These are phyloP conservation scores for Podosphaera aphanis DNA, from an alignment of 2,329 filamentous ascomycete species.

Conservation along the genomic window DNA sequence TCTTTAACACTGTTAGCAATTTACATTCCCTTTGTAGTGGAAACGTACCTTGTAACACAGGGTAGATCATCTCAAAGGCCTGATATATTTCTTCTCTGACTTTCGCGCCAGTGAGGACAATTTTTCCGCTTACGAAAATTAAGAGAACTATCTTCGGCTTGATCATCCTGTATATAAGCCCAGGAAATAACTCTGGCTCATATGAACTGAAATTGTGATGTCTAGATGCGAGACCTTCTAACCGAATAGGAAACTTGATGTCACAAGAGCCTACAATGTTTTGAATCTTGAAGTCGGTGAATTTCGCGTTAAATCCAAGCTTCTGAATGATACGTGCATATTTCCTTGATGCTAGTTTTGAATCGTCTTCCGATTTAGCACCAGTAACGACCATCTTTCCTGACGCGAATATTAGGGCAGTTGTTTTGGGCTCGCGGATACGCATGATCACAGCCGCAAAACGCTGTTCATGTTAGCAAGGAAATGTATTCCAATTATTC, in stretches of 20 bases:
- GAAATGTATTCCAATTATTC: slow-evolving; percentile 15
- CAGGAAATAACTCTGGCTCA: slow-evolving; percentile 93
- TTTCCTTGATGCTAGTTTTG: slow-evolving; percentile 87
- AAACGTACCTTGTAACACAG: slow-evolving; percentile 61
- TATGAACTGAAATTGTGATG: slow-evolving; percentile 99
- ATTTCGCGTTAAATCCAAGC: slow-evolving; percentile 97
- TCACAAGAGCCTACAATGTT: slow-evolving; percentile 98
- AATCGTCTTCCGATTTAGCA: slow-evolving; percentile 94
- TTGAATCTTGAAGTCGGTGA: slow-evolving; percentile 99
- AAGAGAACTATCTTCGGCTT: slow-evolving; percentile 97
- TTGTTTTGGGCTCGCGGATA: slow-evolving; percentile 97
- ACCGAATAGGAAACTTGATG: slow-evolving; percentile 95
- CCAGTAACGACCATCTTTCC: slow-evolving; percentile 99
- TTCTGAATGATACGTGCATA: slow-evolving; percentile 99
- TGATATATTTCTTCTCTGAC: slow-evolving; percentile 96
- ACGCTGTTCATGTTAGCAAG: slow-evolving; percentile 39
- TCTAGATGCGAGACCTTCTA: slow-evolving; percentile 84
- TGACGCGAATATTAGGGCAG: slow-evolving; percentile 87
- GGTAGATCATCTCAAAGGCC: slow-evolving; percentile 92
- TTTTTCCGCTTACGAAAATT: slow-evolving; percentile 96
- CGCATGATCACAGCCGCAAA: slow-evolving; percentile 99
- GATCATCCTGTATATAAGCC: slow-evolving; percentile 99
- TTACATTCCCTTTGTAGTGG: too few species aligned
- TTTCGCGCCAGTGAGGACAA: slow-evolving; percentile 91
- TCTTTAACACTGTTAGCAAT: slow-evolving; percentile 6